phyloP scores from a whole-genome alignment of 192 early-diverging fungal genomes.

The Coemansia javaensis region DNA sequence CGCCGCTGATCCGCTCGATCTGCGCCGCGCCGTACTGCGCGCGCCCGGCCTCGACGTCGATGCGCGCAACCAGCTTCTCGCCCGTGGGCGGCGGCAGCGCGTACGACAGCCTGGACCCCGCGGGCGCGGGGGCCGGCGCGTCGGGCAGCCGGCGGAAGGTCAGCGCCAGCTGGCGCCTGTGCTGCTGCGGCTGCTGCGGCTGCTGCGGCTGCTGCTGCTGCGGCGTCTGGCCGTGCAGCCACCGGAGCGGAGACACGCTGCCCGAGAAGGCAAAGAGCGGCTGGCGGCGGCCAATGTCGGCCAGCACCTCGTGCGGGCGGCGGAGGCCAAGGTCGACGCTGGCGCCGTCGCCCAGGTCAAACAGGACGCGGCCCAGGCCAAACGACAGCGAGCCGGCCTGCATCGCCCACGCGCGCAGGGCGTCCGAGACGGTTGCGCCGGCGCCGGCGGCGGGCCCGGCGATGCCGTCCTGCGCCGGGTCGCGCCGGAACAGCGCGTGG shows the following conservation, averaged over 20 bases:
- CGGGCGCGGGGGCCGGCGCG: background rate
- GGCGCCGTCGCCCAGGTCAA: slow-evolving; percentile 16
- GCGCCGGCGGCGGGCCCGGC: background rate
- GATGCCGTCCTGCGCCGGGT: no score
- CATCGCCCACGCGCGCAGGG: slow-evolving; percentile 14
- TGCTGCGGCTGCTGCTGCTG: background rate
- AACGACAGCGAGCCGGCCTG: background rate
- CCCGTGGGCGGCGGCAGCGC: slow-evolving; percentile 10
- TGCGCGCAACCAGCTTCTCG: slow-evolving; percentile 15
- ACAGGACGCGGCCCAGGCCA: slow-evolving; percentile 27
- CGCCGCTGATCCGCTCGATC: background rate
- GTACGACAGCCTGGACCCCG: slow-evolving; percentile 1
- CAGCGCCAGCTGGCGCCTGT: slow-evolving; percentile 15
- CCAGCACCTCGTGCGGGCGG: slow-evolving; percentile 15
- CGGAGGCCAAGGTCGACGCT: slow-evolving; percentile 8
- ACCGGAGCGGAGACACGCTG: slow-evolving; percentile 29
- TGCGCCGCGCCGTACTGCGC: slow-evolving; percentile 5
- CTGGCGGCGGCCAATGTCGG: slow-evolving; percentile 1
- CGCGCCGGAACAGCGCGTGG: slow-evolving; percentile 13
- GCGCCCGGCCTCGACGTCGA: slow-evolving; percentile 6
- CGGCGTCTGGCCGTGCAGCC: slow-evolving; percentile 12
- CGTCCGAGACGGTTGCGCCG: background rate
- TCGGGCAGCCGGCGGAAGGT: background rate
- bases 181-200: background rate
- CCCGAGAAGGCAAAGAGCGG: slow-evolving; percentile 34